Conservation (phyloP, 352 stramenopile species). For the Phytopythium sindhum region DNA sequence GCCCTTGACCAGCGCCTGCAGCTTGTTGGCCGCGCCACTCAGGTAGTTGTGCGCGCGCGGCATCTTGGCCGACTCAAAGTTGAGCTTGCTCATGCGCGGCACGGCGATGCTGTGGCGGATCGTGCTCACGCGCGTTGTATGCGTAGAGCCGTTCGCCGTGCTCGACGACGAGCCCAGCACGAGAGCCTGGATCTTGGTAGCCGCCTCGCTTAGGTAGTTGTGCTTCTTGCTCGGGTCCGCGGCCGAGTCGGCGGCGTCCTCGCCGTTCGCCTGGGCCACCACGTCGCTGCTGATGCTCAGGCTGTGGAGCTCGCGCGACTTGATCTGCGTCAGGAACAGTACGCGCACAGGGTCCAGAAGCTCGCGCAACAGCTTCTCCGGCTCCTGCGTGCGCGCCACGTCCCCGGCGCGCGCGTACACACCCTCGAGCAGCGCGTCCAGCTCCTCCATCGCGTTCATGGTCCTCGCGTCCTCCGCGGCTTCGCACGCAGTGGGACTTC, state of each 20-base stretch:
- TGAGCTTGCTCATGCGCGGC: conserved; percentile 14
- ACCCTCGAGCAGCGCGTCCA: conserved; percentile 57
- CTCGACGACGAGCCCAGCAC: conserved; percentile 15
- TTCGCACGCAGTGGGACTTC: background rate
- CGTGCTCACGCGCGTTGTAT: conserved; percentile 3
- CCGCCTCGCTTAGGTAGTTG: conserved; percentile 30
- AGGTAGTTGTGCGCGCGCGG: conserved; percentile 24
- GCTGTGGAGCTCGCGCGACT: conserved; percentile 9
- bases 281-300: conserved; percentile 20
- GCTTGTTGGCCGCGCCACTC: conserved; percentile 30
- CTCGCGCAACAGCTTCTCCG: conserved; percentile 31
- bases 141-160: conserved; percentile 15
- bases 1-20: conserved; percentile 37
- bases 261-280: conserved; percentile 8
- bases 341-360: conserved; percentile 52
- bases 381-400: conserved; percentile 32
- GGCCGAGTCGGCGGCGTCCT: background rate
- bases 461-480: background rate
- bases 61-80: conserved; percentile 10
- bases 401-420: conserved; percentile 41
- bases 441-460: conserved; percentile 34
- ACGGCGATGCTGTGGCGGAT: conserved; percentile 9
- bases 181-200: conserved; percentile 35
- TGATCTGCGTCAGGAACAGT: conserved; percentile 31
- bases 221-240: conserved; percentile 4